A percentile compares a stretch with the other conserved stretches of the same genome.
phyloP scores from a whole-genome alignment of 305 asterid genomes.

The Salvia sclarea region DNA sequence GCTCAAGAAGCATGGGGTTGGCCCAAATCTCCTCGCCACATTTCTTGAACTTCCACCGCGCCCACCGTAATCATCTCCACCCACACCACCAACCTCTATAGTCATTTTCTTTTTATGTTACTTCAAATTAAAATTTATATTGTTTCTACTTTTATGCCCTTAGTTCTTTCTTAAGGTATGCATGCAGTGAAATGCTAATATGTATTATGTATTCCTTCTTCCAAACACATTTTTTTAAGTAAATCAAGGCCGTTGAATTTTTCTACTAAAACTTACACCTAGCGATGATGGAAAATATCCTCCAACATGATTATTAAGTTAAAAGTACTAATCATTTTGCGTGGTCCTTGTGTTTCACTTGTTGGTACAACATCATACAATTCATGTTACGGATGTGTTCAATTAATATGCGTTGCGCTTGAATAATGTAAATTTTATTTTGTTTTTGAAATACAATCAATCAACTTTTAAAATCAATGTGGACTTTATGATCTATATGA shows the following conservation, averaged over 20 bases:
- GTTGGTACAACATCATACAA: constrained; percentile 1
- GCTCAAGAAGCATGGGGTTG: constrained; percentile 49
- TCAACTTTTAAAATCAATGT: no score
- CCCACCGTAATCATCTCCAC: not conserved
- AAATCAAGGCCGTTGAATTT: not conserved
- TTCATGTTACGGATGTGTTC: not conserved
- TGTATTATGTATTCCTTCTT: not conserved
- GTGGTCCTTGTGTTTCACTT: not conserved
- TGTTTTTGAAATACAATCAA: no score
- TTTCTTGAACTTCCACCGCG: not conserved
- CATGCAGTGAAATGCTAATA: not conserved
- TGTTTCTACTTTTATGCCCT: not conserved
- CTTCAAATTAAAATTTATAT: not conserved
- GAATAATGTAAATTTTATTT: no score
- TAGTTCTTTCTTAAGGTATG: not conserved
- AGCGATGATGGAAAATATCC: constrained; percentile 26
- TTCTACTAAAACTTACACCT: not conserved
- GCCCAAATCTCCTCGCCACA: constrained; percentile 23
- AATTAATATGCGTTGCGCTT: not conserved
- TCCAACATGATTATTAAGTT: not conserved
- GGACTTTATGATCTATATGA: no score
- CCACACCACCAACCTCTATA: not conserved
- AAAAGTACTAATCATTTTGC: constrained; percentile 8
- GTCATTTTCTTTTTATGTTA: not conserved
- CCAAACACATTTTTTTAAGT: not conserved